These are phyloP conservation scores for Laguncularia racemosa DNA, from an alignment of 345 rosid genomes.

Conservation along the genomic window DNA sequence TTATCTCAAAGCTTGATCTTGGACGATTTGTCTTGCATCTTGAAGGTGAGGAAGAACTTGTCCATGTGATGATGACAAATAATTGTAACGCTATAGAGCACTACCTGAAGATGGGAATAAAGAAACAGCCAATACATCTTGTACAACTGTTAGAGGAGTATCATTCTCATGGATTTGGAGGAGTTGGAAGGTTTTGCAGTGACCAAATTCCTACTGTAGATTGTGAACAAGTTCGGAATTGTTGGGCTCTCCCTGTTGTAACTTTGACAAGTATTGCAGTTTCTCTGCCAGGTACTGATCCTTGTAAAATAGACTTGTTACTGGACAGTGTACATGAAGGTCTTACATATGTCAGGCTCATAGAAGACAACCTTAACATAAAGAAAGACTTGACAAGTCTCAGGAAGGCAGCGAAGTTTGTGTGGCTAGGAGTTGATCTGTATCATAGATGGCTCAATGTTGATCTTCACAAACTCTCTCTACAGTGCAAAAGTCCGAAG, in stretches of 20 bases:
- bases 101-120: constrained; percentile 49
- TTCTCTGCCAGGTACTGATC: no score
- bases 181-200: no score
- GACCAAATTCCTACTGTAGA: no score
- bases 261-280: no score
- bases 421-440: constrained; percentile 66
- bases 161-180: no score
- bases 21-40: constrained; percentile 66
- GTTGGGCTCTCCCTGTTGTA: no score
- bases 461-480: constrained; percentile 51
- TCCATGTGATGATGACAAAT: constrained; percentile 41
- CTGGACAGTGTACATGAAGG: constrained; percentile 51
- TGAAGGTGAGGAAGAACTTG: constrained; percentile 76
- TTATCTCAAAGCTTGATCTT: constrained; percentile 32
- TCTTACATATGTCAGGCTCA: constrained; percentile 32
- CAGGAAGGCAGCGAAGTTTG: constrained; percentile 48
- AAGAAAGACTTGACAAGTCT: constrained; percentile 28
- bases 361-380: constrained; percentile 34
- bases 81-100: constrained; percentile 56
- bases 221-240: no score
- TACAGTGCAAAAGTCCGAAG: constrained; percentile 27
- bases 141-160: not conserved
- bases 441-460: constrained; percentile 65
- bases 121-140: constrained; percentile 48
- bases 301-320: constrained; percentile 19